Percentiles rank a stretch among this genome's conserved stretches.
These are phyloP conservation scores for Fusarium torulosum DNA, from an alignment of 2,329 filamentous ascomycete species.

Conservation along the genomic window DNA sequence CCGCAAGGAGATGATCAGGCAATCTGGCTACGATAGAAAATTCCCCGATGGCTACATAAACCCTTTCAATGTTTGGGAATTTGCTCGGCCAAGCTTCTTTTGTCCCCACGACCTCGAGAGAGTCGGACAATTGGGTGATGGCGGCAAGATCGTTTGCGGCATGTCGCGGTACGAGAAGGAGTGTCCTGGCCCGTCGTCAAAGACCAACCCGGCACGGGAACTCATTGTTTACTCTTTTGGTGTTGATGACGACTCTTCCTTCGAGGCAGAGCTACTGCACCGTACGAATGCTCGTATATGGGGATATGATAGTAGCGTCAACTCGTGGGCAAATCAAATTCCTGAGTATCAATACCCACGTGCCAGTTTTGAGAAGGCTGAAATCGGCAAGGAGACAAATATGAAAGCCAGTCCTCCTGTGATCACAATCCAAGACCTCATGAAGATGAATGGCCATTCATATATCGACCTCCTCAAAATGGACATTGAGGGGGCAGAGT, in stretches of 20 bases:
- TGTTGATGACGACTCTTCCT: neutral
- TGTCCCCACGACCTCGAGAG: constrained; percentile 3
- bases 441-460: neutral
- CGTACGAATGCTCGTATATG: constrained; percentile 13
- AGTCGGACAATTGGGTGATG: neutral
- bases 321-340: neutral
- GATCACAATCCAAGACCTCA: constrained; percentile 1
- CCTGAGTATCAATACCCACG: constrained; percentile 1
- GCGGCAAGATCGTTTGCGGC: constrained; percentile 1
- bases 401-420: neutral
- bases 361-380: neutral
- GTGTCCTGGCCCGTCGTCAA: neutral
- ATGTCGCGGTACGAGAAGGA: constrained; percentile 12
- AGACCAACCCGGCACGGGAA: neutral
- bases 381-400: neutral
- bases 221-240: constrained; percentile 7
- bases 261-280: neutral
- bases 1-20: neutral
- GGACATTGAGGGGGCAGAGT: constrained; percentile 6
- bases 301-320: neutral
- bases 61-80: constrained; percentile 7
- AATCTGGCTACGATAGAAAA: neutral
- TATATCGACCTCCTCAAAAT: constrained; percentile 9
- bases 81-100: constrained; percentile 7
- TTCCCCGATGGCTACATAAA: constrained; percentile 11